phyloP scores from a whole-genome alignment of 352 stramenopile species.

The Phytophthora macrochlamydospora region DNA sequence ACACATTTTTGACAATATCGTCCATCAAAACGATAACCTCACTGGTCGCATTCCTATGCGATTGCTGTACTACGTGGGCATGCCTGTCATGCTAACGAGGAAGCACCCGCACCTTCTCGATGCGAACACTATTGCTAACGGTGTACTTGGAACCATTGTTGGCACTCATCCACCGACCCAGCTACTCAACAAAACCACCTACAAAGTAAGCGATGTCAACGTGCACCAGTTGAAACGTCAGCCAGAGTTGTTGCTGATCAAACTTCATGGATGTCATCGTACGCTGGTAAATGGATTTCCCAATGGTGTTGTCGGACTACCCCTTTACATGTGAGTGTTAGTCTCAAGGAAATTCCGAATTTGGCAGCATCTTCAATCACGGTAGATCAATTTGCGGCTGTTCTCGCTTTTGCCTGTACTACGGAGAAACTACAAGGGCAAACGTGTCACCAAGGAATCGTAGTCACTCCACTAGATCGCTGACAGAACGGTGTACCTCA shows the following conservation, averaged over 20 bases:
- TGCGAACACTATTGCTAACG: constrained; percentile 18
- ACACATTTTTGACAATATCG: not conserved
- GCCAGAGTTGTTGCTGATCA: constrained; percentile 9
- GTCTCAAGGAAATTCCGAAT: no score
- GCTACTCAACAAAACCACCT: not conserved
- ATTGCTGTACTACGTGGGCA: not conserved
- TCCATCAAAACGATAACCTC: not conserved
- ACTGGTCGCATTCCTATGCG: not conserved
- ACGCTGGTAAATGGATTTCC: constrained; percentile 8
- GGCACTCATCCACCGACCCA: constrained; percentile 5
- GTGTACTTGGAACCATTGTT: constrained; percentile 11
- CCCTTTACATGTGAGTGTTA: not conserved
- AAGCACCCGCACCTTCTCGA: not conserved
- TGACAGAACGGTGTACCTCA: no score
- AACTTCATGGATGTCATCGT: constrained; percentile 1
- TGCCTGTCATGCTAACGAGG: not conserved
- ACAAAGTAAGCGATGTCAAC: not conserved
- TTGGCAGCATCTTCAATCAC: no score
- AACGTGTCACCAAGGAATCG: no score
- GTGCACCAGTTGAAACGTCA: constrained; percentile 1
- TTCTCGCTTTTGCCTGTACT: no score
- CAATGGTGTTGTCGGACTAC: constrained; percentile 12
- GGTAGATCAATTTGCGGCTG: no score
- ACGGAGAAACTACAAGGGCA: no score
- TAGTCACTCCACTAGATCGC: no score